Evolutionary conservation across 164 flowering plant genomes (phyloP), one percentile per base, ranked within the genome.

Genomic region (Chloranthus sessilifolius): DNA sequence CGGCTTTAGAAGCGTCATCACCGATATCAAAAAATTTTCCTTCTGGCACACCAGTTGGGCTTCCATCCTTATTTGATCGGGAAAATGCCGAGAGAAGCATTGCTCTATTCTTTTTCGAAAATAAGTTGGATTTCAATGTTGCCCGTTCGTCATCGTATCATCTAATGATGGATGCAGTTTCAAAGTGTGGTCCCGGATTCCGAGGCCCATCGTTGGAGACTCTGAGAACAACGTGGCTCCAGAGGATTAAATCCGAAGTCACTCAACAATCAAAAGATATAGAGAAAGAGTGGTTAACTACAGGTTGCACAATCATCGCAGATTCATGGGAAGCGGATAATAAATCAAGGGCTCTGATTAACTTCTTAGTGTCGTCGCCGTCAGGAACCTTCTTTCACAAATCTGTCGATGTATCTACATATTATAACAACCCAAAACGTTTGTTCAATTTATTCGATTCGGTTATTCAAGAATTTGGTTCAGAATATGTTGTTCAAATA

Each of bases 321-420:
- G 96, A 91, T 62, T 74, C 92, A 42, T 91, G 96, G 96, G n/a
- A n/a, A n/a, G 83, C 95, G 31, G 98, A 91, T 65, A 75, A 81
- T 50, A 88, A 80, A 55, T 74, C 92, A 19, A 80, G 78, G 60
- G 85, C 95, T 60, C 19, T 85, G 35, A 84, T 91, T n/a, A 88
- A 91, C 60, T 88, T 91, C 65, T 63, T 80, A 41, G 90, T 91
- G 54, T 88, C 98, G 1, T 88, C 96, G 1, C 96, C 98, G 2
- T 78, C 89, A 3, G 74, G 96, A 46, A 88, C 90, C 31, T 83
- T 85, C 58, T 88, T 91, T 55, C 83, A 83, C 76, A 91, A 68
- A 70, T 85, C 98, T 5, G 89, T 83, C 1, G 96, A 88, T 61
- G 90, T 81, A 2, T 85, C 95, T 3, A 62, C 85, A 7, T 83